Evolutionary conservation across 2,329 filamentous ascomycete species (phyloP).

Genomic region (Xylariaceae sp.): DNA sequence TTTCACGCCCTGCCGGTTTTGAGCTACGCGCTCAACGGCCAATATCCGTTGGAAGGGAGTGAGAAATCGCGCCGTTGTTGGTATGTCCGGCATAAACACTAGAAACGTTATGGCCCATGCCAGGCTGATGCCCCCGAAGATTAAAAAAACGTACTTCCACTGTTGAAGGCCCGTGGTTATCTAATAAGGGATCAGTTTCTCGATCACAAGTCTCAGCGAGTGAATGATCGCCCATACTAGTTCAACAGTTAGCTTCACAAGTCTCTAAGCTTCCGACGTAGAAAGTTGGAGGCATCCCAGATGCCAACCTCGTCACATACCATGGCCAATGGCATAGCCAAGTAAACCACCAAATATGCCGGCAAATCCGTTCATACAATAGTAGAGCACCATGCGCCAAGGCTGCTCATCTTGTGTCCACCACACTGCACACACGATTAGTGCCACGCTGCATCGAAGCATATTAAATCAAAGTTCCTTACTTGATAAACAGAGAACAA

Average conservation of each 20-base stretch:
- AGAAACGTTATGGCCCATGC: constrained; percentile 22
- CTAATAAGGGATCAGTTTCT: too few relatives aligned
- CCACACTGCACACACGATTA: constrained; percentile 17
- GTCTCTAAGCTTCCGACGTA: too few relatives aligned
- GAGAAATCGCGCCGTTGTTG: constrained; percentile 26
- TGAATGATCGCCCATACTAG: too few relatives aligned
- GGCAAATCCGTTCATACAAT: constrained; percentile 27
- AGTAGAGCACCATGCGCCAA: constrained; percentile 25
- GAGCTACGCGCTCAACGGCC: constrained; percentile 27
- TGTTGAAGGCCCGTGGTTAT: constrained; percentile 25
- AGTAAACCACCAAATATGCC: constrained; percentile 26
- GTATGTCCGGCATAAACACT: constrained; percentile 26
- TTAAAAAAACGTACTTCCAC: constrained; percentile 31
- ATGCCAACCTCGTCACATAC: too few relatives aligned
- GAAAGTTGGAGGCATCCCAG: too few relatives aligned
- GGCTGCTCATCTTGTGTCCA: constrained; percentile 26
- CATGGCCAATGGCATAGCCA: constrained; percentile 28
- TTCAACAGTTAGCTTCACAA: too few relatives aligned
- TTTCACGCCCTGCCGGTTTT: constrained; percentile 26
- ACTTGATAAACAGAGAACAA: constrained; percentile 21
- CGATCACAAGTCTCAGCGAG: too few relatives aligned
- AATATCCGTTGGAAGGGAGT: constrained; percentile 19
- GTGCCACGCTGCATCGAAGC: neutral
- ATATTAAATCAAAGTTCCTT: neutral
- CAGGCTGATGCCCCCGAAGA: constrained; percentile 27